These are phyloP conservation scores for Wickerhamomyces alni DNA, from an alignment of 805 yeast genomes.

Conservation along the genomic window DNA sequence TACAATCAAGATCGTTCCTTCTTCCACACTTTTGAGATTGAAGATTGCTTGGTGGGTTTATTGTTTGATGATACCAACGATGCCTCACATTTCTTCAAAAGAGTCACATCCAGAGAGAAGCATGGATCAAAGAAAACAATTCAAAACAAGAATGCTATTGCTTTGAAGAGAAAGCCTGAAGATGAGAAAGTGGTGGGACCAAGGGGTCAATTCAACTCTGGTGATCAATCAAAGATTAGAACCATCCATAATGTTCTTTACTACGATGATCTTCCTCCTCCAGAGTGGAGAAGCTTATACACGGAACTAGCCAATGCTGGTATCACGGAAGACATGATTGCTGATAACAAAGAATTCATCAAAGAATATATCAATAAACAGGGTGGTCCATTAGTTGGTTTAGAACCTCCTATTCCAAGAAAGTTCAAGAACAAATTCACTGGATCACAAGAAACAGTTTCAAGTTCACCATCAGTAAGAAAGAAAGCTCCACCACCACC, in stretches of 20 bases:
- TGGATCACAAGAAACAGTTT: constrained; percentile 24
- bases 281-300: constrained; percentile 77
- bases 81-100: constrained; percentile 78
- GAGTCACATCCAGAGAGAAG: constrained; percentile 68
- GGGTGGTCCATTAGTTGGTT: constrained; percentile 76
- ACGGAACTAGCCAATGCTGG: constrained; percentile 71
- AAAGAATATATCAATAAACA: constrained; percentile 68
- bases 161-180: constrained; percentile 50
- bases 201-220: constrained; percentile 24
- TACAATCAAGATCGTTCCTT: constrained; percentile 92
- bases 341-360: constrained; percentile 76
- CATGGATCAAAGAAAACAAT: constrained; percentile 84
- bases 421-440: constrained; percentile 31
- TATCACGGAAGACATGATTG: constrained; percentile 82
- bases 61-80: constrained; percentile 85
- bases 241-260: constrained; percentile 54
- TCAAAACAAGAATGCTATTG: constrained; percentile 83
- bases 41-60: constrained; percentile 81
- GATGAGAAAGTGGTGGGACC: constrained; percentile 25
- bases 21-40: constrained; percentile 92
- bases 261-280: constrained; percentile 76
- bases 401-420: constrained; percentile 81
- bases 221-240: constrained; percentile 48
- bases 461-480: constrained; percentile 29
- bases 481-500: constrained; percentile 40